phyloP scores from a whole-genome alignment of 2,329 filamentous ascomycete species.

The Colletotrichum sp. region DNA sequence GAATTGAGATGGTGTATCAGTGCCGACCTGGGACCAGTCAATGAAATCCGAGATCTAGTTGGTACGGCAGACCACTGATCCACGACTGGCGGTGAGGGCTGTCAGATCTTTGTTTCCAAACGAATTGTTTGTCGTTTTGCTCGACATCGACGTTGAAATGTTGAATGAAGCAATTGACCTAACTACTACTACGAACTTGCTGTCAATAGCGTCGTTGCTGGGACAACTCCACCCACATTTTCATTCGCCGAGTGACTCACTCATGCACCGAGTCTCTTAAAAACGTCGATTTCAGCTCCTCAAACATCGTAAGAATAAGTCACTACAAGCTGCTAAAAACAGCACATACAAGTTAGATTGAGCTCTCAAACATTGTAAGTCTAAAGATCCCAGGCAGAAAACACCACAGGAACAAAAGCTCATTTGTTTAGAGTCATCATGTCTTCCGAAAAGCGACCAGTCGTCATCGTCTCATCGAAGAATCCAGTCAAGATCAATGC shows the following conservation, averaged over 20 bases:
- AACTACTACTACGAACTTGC: background rate
- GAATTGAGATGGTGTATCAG: background rate
- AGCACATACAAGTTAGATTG: too few species aligned
- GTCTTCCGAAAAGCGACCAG: background rate
- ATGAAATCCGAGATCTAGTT: background rate
- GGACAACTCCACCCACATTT: background rate
- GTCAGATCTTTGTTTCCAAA: background rate
- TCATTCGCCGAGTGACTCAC: background rate
- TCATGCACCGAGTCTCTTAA: background rate
- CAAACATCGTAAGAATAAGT: background rate
- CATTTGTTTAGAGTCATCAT: background rate
- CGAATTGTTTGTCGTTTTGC: background rate
- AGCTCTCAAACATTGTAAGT: background rate
- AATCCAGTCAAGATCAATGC: constrained; percentile 46
- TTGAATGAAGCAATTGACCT: background rate
- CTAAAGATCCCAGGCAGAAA: background rate
- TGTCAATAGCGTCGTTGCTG: background rate
- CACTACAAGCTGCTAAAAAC: background rate
- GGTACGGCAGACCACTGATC: background rate
- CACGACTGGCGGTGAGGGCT: background rate
- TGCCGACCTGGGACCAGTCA: background rate
- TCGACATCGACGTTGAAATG: rapidly evolving
- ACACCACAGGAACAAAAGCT: background rate
- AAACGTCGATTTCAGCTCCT: background rate
- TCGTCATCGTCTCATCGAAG: constrained; percentile 40